These are phyloP conservation scores for Fonsecaea pedrosoi DNA, from an alignment of 2,329 filamentous ascomycete species.

Conservation along the genomic window DNA sequence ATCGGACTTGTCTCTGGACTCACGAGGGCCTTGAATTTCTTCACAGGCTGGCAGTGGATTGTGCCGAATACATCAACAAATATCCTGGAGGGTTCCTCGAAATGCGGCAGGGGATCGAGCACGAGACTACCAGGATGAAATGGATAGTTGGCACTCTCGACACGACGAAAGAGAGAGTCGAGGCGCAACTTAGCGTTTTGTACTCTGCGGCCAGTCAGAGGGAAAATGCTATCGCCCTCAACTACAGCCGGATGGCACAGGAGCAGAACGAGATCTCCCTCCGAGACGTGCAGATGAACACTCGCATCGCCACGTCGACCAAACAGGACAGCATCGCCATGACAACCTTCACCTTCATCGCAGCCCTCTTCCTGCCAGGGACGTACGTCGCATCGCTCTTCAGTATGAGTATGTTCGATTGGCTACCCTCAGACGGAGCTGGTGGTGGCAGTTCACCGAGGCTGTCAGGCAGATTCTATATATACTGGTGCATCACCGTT, in stretches of 20 bases:
- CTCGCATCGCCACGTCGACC: conserved; percentile 13
- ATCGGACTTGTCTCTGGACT: neutral
- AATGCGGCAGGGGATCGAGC: neutral
- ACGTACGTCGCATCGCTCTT: conserved; percentile 10
- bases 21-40: neutral
- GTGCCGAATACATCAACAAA: neutral
- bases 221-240: conserved; percentile 9
- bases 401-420: conserved; percentile 17
- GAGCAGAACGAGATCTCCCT: conserved; percentile 12
- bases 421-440: neutral
- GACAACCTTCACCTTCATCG: conserved; percentile 14
- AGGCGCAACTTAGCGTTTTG: neutral
- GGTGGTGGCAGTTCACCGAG: neutral
- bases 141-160: neutral
- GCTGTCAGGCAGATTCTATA: neutral
- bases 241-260: conserved; percentile 9
- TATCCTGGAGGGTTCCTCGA: neutral
- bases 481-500: neutral
- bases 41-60: neutral
- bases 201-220: conserved; percentile 9
- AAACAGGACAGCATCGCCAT: conserved; percentile 15
- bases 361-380: conserved; percentile 11
- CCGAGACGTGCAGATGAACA: conserved; percentile 5
- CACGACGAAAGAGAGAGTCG: neutral
- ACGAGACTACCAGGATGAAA: neutral